Evolutionary conservation across 2,329 filamentous ascomycete genomes (phyloP).

Genomic region (Capronia epimyces): DNA sequence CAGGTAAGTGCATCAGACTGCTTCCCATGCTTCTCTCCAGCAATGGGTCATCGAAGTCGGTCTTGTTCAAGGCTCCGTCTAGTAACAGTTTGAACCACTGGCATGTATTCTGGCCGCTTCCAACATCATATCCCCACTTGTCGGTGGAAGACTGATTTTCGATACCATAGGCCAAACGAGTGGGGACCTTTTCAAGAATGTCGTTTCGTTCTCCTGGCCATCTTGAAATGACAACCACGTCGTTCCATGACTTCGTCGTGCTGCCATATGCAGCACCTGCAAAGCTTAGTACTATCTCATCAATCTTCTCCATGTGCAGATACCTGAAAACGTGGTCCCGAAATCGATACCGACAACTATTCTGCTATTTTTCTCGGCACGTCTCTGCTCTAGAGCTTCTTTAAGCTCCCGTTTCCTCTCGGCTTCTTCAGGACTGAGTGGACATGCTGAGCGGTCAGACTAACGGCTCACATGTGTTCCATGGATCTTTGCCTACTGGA

Average conservation of each 20-base stretch:
- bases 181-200: slow-evolving; percentile 29
- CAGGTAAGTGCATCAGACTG: slow-evolving; percentile 24
- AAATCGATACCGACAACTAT: slow-evolving; percentile 26
- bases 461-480: background rate
- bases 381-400: background rate
- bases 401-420: background rate
- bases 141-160: slow-evolving; percentile 22
- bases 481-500: background rate
- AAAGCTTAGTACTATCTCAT: background rate
- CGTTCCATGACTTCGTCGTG: background rate
- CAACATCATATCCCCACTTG: slow-evolving; percentile 31
- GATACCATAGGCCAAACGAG: slow-evolving; percentile 29
- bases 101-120: slow-evolving; percentile 28
- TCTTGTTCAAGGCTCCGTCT: slow-evolving; percentile 22
- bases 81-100: slow-evolving; percentile 33
- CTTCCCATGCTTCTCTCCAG: slow-evolving; percentile 10
- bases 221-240: slow-evolving; percentile 26
- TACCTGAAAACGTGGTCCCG: slow-evolving; percentile 24
- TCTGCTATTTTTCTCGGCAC: background rate
- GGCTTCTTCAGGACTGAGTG: background rate
- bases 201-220: slow-evolving; percentile 25
- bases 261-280: slow-evolving; percentile 5
- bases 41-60: slow-evolving; percentile 24
- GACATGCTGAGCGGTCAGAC: too few relatives aligned
- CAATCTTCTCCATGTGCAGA: background rate